phyloP scores from a whole-genome alignment of 441 rosid genomes.

The Corymbia citriodora region DNA sequence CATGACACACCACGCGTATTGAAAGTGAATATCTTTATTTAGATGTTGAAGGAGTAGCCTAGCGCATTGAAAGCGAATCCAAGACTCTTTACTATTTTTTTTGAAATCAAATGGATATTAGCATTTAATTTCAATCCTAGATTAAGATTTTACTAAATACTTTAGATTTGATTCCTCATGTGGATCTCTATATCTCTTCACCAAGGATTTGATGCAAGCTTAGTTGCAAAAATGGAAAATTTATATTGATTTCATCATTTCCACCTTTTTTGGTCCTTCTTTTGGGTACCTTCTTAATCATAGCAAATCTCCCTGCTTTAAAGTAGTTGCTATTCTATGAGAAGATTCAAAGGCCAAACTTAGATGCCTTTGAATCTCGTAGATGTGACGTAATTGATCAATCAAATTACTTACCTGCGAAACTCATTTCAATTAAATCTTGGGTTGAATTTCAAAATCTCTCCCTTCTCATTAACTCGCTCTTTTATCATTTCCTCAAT shows the following conservation, averaged over 20 bases:
- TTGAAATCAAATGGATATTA: neutral
- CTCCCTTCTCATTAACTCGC: neutral
- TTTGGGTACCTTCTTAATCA: neutral
- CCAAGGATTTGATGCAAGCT: neutral
- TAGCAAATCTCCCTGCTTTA: neutral
- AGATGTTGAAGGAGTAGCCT: rapidly evolving
- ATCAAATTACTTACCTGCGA: neutral
- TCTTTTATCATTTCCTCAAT: neutral
- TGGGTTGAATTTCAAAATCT: neutral
- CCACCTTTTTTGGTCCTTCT: neutral
- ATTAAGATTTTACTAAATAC: neutral
- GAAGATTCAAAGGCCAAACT: neutral
- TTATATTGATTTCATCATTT: neutral
- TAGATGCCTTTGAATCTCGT: neutral
- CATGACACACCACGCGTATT: too few relatives aligned
- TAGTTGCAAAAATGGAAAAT: neutral
- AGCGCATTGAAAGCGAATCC: neutral
- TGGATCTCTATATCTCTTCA: neutral
- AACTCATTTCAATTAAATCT: neutral
- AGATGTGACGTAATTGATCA: neutral
- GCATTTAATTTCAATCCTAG: neutral
- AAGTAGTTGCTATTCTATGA: neutral
- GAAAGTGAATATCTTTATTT: neutral
- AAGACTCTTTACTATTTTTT: neutral
- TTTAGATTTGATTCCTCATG: neutral